These are phyloP conservation scores for Lineolata rhizophorae DNA, from an alignment of 495 filamentous ascomycete genomes.

Conservation along the genomic window DNA sequence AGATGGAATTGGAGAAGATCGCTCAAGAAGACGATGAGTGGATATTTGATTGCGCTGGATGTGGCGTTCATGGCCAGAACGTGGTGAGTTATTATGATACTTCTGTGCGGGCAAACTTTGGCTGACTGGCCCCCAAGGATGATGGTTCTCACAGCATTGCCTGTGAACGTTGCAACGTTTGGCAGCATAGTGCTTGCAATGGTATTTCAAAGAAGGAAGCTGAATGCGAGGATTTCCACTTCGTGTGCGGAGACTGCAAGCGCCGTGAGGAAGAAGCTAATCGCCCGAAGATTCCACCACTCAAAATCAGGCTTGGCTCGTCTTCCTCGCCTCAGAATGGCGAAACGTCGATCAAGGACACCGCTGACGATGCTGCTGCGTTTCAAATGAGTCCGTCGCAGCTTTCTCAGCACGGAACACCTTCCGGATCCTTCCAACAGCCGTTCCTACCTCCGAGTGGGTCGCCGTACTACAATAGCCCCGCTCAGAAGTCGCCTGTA, in stretches of 20 bases:
- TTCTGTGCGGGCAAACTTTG: background rate
- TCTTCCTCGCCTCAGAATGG: no score
- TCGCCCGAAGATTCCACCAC: no score
- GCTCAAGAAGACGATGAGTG: conserved; percentile 68
- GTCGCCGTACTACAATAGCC: no score
- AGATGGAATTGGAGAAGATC: conserved; percentile 49
- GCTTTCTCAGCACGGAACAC: no score
- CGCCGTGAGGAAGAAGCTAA: conserved; percentile 40
- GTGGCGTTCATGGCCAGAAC: conserved; percentile 71
- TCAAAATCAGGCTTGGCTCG: no score
- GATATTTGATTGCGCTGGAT: conserved; percentile 81
- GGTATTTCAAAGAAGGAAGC: conserved; percentile 55
- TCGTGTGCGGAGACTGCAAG: conserved; percentile 63
- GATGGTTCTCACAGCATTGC: conserved; percentile 84
- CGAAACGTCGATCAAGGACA: no score
- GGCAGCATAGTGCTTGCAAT: conserved; percentile 88
- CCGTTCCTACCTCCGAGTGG: no score
- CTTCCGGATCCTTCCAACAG: no score
- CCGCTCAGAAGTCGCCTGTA: no score
- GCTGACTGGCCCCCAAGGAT: conserved; percentile 29
- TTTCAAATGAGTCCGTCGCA: no score
- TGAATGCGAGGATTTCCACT: conserved; percentile 71
- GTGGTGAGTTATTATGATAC: conserved; percentile 22
- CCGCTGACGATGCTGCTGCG: no score
- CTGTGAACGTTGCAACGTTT: conserved; percentile 88